Base-by-base conservation (phyloP, 1,284 basidiomycete species). In the Tilletia horrida region DNA sequence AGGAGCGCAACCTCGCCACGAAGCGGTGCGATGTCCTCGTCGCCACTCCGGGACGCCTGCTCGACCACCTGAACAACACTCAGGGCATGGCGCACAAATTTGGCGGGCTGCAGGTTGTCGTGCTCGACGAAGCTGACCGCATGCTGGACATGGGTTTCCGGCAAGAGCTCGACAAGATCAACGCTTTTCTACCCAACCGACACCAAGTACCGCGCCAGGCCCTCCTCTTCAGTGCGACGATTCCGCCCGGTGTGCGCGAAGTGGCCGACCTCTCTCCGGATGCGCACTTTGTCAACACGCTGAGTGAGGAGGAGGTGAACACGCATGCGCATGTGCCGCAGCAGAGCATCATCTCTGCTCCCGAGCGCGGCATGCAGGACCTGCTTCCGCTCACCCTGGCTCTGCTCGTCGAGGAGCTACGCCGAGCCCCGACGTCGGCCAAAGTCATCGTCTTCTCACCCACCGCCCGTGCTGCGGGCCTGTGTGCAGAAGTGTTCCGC, bases 271-370 rank as follows among this genome's bases (percentile, higher is more conserved):
- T 23, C 3, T 13, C 11, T 11, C 21, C 21, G 11, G 23, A 68
- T 76, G 9, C 64, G 64, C 6, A 84, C 62, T 88, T 89, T 76
- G 84, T 90, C 72, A 86, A 86, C 25, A 89, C 89, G 4, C 82
- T 90, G 27, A 83, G 82, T 13, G 85, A 85, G 25, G 86, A 87
- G 67, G 89, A 90, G 71, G 82, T 84, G 40, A 88, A 88, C 73
- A 87, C 87, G 0, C 89, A 90, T 78, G 84, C 87, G 74, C 88
- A 88, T 72, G 89, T 90, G 8, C 83, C 84, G 21, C 89, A 90
- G 81, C 83, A 85, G 48, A 83, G 78, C 57, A 69, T 87, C 31
- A 83, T 86, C 44, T 83, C 84, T 1, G 82, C 84, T 1, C 83
- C 84, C 44, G 71, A 77, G 35, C 6, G 23, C 14, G 23, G 42